A percentile compares a stretch with the other conserved stretches of the same genome.
phyloP scores from a whole-genome alignment of 2,329 filamentous ascomycete genomes.

The Talaromyces atroroseus region DNA sequence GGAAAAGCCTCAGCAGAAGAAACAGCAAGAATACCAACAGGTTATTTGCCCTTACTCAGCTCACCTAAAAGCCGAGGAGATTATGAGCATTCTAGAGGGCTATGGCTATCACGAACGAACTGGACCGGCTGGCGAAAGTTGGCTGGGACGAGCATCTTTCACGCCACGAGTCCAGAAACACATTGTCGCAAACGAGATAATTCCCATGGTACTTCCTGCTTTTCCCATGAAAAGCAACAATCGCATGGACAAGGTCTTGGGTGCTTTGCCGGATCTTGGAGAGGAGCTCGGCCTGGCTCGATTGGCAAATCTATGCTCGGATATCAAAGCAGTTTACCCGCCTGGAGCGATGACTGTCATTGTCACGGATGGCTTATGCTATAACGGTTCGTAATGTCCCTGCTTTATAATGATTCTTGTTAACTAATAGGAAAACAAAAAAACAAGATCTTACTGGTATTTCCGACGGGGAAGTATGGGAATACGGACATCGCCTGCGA shows the following conservation, averaged over 20 bases:
- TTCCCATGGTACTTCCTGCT: slow-evolving; percentile 28
- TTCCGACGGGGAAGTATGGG: slow-evolving; percentile 38
- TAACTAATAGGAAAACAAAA: too few relatives aligned
- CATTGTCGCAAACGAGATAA: slow-evolving; percentile 16
- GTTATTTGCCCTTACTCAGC: slow-evolving; percentile 2
- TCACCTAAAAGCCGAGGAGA: slow-evolving; percentile 1
- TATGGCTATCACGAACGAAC: slow-evolving; percentile 1
- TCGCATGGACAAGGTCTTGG: slow-evolving; percentile 27
- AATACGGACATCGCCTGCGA: slow-evolving; percentile 34
- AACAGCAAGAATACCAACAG: background rate
- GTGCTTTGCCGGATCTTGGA: slow-evolving; percentile 38
- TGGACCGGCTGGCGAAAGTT: background rate
- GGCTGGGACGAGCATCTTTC: slow-evolving; percentile 4
- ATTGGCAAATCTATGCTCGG: slow-evolving; percentile 36
- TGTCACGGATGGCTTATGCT: slow-evolving; percentile 41
- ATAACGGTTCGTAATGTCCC: slow-evolving; percentile 23
- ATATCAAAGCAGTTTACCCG: slow-evolving; percentile 35
- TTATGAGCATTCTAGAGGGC: slow-evolving; percentile 2
- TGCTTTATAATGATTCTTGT: background rate
- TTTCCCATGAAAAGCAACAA: slow-evolving; percentile 29
- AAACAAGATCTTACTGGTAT: slow-evolving; percentile 37
- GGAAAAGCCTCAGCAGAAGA: background rate
- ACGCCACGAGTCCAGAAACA: slow-evolving; percentile 4
- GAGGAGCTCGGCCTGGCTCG: slow-evolving; percentile 39
- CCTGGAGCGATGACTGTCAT: slow-evolving; percentile 39